These are phyloP conservation scores for Filobasidium floriforme DNA, from an alignment of 768 basidiomycete species.

Conservation along the genomic window DNA sequence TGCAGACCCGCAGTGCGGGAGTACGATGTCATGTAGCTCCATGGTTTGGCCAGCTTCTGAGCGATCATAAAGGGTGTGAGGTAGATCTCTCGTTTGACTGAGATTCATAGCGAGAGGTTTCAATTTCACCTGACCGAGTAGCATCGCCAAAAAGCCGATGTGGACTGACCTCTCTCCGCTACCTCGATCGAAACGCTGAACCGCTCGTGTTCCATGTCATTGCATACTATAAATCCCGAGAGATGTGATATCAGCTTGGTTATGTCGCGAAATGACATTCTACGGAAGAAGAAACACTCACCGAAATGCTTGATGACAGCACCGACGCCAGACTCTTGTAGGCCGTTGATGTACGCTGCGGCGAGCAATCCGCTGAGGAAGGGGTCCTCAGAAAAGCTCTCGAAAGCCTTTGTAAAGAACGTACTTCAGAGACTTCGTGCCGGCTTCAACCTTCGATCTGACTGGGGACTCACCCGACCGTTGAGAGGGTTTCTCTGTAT, in stretches of 20 bases:
- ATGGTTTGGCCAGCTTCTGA: conserved; percentile 42
- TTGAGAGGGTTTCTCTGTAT: conserved; percentile 53
- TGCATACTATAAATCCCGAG: conserved; percentile 43
- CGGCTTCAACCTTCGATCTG: not conserved
- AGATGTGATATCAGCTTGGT: not conserved
- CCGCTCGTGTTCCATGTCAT: conserved; percentile 67
- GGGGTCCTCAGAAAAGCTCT: conserved; percentile 67
- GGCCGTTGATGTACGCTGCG: conserved; percentile 61
- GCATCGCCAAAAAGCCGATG: conserved; percentile 47
- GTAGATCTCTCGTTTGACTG: too few species aligned
- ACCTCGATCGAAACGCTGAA: conserved; percentile 40
- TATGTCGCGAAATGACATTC: conserved; percentile 30
- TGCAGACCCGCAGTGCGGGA: conserved; percentile 58
- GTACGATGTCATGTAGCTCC: conserved; percentile 47
- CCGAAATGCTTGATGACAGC: conserved; percentile 70
- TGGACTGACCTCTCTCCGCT: conserved; percentile 63
- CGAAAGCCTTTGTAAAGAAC: conserved; percentile 48
- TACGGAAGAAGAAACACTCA: conserved; percentile 78
- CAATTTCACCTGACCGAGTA: too few species aligned
- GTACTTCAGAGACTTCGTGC: conserved; percentile 55
- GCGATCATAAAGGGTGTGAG: conserved; percentile 56
- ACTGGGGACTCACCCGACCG: conserved; percentile 26
- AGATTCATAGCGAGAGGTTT: too few species aligned
- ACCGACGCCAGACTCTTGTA: conserved; percentile 61
- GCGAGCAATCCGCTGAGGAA: conserved; percentile 57